Conservation (phyloP, 202 grass and related monocot species). For the Bolboschoenoplectus hybrid region DNA sequence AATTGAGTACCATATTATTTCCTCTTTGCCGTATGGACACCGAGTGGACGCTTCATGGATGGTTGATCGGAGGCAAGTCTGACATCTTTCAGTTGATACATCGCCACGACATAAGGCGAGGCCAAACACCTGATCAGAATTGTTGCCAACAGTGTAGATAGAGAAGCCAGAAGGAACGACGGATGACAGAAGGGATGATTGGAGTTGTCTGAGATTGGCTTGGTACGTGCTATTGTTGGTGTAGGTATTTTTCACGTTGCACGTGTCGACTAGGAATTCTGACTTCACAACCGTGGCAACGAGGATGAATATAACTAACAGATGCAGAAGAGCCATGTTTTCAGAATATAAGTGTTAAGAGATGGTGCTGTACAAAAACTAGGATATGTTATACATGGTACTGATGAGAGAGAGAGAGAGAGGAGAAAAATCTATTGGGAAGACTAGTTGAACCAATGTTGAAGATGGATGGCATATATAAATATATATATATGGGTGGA, state of each 20-base stretch:
- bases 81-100: background rate
- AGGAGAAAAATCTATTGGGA: no score
- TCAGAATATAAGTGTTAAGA: background rate
- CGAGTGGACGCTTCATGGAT: background rate
- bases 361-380: background rate
- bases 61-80: background rate
- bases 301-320: background rate
- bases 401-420: no score
- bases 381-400: no score
- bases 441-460: no score
- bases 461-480: no score
- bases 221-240: conserved; percentile 38
- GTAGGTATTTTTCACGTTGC: conserved; percentile 43
- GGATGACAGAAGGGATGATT: conserved; percentile 4
- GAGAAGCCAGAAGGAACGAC: conserved; percentile 21
- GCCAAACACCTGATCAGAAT: conserved; percentile 5
- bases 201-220: background rate
- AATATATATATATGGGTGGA: no score
- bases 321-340: background rate
- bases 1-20: background rate
- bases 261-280: background rate
- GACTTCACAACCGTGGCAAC: background rate
- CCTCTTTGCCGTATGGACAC: background rate
- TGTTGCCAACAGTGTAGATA: background rate
- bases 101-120: conserved; percentile 6